Conservation (phyloP, 495 filamentous ascomycete genomes). For the Symbiotaphrina buchneri region DNA sequence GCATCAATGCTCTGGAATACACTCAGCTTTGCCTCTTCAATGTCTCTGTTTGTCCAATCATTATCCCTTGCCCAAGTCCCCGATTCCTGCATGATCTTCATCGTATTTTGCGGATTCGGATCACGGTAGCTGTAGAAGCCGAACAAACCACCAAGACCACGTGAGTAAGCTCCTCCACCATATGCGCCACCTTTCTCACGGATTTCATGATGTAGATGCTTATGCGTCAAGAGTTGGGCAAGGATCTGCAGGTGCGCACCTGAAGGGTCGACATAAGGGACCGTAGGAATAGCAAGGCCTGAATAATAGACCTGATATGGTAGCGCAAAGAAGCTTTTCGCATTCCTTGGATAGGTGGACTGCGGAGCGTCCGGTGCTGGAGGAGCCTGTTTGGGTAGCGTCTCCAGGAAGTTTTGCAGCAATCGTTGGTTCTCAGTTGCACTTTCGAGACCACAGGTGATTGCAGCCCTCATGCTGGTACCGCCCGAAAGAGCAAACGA, state of each 20-base stretch:
- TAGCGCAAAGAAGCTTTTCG: constrained; percentile 75
- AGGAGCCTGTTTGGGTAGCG: constrained; percentile 22
- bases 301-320: constrained; percentile 97
- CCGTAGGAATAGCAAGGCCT: constrained; percentile 54
- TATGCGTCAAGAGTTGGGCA: constrained; percentile 86
- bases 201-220: constrained; percentile 91
- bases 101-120: constrained; percentile 78
- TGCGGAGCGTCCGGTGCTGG: constrained; percentile 15
- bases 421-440: constrained; percentile 43
- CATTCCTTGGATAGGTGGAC: constrained; percentile 13
- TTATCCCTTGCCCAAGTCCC: constrained; percentile 70
- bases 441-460: constrained; percentile 64
- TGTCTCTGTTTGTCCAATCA: constrained; percentile 63
- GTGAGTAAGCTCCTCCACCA: constrained; percentile 71
- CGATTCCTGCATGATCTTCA: constrained; percentile 65
- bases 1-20: constrained; percentile 95
- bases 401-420: constrained; percentile 47
- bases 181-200: constrained; percentile 96
- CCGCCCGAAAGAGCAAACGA: constrained; percentile 41
- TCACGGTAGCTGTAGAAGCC: constrained; percentile 93
- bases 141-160: constrained; percentile 60
- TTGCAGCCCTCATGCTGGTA: constrained; percentile 43
- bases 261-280: constrained; percentile 56
- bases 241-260: constrained; percentile 69
- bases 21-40: constrained; percentile 88